Conservation (phyloP, 495 filamentous ascomycete species). For the Penicillium flavigenum region DNA sequence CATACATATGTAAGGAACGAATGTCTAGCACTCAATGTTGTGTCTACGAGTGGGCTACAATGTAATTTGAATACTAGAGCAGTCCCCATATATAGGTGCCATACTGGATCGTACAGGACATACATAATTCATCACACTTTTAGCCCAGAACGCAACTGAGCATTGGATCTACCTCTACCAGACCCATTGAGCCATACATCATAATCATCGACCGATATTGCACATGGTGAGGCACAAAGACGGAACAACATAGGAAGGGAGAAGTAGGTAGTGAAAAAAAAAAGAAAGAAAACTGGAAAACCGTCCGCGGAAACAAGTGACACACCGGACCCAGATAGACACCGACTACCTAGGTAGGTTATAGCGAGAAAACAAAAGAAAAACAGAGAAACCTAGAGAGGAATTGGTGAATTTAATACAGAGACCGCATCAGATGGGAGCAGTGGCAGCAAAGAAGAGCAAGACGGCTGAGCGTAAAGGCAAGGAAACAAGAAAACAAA, state of each 20-base stretch:
- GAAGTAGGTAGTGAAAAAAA: constrained; percentile 10
- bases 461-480: constrained; percentile 18
- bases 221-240: constrained; percentile 17
- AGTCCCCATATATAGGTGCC: constrained; percentile 14
- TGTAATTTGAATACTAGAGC: background rate
- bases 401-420: constrained; percentile 43
- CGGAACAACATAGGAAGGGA: constrained; percentile 9
- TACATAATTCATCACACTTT: constrained; percentile 37
- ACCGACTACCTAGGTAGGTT: constrained; percentile 21
- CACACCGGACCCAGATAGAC: constrained; percentile 32
- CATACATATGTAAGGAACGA: too few species aligned
- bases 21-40: background rate
- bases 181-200: constrained; percentile 22
- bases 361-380: constrained; percentile 19
- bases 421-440: constrained; percentile 28
- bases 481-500: constrained; percentile 23
- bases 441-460: constrained; percentile 29
- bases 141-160: constrained; percentile 25
- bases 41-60: background rate
- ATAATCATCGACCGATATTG: constrained; percentile 25
- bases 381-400: constrained; percentile 32
- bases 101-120: constrained; percentile 30
- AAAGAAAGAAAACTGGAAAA: constrained; percentile 21
- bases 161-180: constrained; percentile 27
- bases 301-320: constrained; percentile 23